Evolutionary conservation across 768 basidiomycete species (phyloP).

Genomic region (Podaxis pistillaris): DNA sequence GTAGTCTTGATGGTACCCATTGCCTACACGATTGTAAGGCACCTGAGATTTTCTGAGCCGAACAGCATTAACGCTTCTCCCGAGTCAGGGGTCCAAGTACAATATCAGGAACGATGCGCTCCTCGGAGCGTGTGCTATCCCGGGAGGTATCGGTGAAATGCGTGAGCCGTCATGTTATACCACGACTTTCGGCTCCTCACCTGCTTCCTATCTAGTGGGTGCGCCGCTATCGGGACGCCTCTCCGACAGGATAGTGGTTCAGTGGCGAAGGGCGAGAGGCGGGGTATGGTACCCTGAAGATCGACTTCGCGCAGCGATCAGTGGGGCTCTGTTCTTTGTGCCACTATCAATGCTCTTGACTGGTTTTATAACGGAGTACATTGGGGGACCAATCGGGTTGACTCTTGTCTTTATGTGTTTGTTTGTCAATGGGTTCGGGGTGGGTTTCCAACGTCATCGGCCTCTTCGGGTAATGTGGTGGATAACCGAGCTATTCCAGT

Average conservation of each 20-base stretch:
- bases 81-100: constrained; percentile 52
- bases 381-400: constrained; percentile 50
- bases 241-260: constrained; percentile 53
- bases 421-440: constrained; percentile 61
- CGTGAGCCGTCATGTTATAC: constrained; percentile 33
- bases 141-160: constrained; percentile 59
- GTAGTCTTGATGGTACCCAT: constrained; percentile 58
- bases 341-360: constrained; percentile 50
- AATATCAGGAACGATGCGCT: constrained; percentile 54
- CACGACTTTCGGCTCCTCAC: not conserved
- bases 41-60: not conserved
- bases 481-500: constrained; percentile 27
- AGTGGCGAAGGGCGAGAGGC: constrained; percentile 43
- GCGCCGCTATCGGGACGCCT: constrained; percentile 57
- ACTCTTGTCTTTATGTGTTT: constrained; percentile 51
- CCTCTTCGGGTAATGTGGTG: not conserved
- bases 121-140: constrained; percentile 61
- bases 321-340: constrained; percentile 45
- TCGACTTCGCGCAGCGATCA: constrained; percentile 50
- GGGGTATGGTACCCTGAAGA: constrained; percentile 65
- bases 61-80: constrained; percentile 21
- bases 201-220: constrained; percentile 44
- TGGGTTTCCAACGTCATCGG: constrained; percentile 27
- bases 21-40: constrained; percentile 62
- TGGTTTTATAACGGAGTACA: constrained; percentile 49